Percentiles rank a stretch among this genome's conserved stretches.
phyloP scores from a whole-genome alignment of 1,284 basidiomycete species.

The Ceratobasidium sp. region DNA sequence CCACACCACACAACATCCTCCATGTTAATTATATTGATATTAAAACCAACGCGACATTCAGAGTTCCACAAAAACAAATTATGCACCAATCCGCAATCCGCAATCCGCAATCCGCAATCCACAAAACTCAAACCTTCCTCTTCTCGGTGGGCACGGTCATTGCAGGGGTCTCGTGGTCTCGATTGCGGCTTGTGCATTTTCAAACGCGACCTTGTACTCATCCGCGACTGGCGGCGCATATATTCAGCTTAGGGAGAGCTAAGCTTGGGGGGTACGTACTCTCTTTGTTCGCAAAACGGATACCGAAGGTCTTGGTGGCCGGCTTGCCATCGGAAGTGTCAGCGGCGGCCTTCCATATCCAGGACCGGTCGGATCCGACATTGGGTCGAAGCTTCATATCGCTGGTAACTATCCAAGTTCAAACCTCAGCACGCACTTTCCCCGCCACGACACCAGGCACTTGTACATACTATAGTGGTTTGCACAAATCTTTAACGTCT shows the following conservation, averaged over 20 bases:
- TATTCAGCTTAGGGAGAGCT: neutral
- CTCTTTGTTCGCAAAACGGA: slow-evolving; percentile 97
- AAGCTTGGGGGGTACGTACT: slow-evolving; percentile 62
- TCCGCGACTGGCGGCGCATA: slow-evolving; percentile 38
- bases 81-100: slow-evolving; percentile 11
- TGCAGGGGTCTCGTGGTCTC: slow-evolving; percentile 12
- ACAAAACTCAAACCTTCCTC: slow-evolving; percentile 25
- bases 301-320: slow-evolving; percentile 93
- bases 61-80: slow-evolving; percentile 43
- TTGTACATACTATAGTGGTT: slow-evolving; percentile 89
- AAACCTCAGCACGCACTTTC: slow-evolving; percentile 4
- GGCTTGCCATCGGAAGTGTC: slow-evolving; percentile 93
- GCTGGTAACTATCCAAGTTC: slow-evolving; percentile 71
- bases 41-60: slow-evolving; percentile 32
- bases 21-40: slow-evolving; percentile 22
- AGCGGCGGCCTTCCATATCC: slow-evolving; percentile 98
- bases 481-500: slow-evolving; percentile 99
- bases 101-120: neutral
- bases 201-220: neutral
- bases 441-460: neutral
- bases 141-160: neutral
- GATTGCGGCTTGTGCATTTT: neutral
- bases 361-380: slow-evolving; percentile 98
- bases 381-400: slow-evolving; percentile 98
- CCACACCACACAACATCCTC: neutral